Evolutionary conservation across 306 rosid species (phyloP), one percentile per base, ranked within the genome.

Genomic region (Styphnolobium japonicum): DNA sequence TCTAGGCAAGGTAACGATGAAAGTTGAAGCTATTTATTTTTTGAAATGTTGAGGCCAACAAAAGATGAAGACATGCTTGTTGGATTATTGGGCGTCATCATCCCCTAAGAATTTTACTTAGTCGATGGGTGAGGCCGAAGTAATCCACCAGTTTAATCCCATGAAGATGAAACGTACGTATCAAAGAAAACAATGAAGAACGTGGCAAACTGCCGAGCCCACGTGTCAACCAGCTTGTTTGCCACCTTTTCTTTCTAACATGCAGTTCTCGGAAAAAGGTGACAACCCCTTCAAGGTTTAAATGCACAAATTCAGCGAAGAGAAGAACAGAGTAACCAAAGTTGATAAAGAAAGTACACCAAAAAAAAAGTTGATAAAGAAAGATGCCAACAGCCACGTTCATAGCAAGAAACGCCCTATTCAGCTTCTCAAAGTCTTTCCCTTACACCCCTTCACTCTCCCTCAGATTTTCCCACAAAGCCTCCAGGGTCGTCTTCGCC

Each of bases 341-440:
- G 14, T 33, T 4, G 0, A 19, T n/a, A 6, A 1, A 15, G n/a
- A 57, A 25, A 68, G 7, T 7, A 71, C 12, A 70, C 2, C 21
- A n/a, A 2, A 48, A 48, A 29, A 1, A 27, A 29, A 49, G 16
- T 6, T 37, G 25, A 29, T n/a, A n/a, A 31, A 57, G 5, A 56
- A 67, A 76, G 79, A 78, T 4, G 93, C 93, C n/a, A n/a, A n/a
- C n/a, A 27, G 68, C 81, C 6, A 85, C 85, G 72, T 83, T 76
- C 52, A 22, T 90, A 12, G 76, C 92, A 2, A 83, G 49, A 39
- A 86, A 75, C 66, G 69, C 69, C 14, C 8, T 88, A 79, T 87
- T 88, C 88, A 86, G 82, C 51, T 51, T 90, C 84, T 80, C 89
- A 2, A 91, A 77, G 79, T 81, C 97, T 3, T 72, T 91, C 48